Conservation (phyloP, 192 early-diverging fungal species). For the Backusella australiensis region DNA sequence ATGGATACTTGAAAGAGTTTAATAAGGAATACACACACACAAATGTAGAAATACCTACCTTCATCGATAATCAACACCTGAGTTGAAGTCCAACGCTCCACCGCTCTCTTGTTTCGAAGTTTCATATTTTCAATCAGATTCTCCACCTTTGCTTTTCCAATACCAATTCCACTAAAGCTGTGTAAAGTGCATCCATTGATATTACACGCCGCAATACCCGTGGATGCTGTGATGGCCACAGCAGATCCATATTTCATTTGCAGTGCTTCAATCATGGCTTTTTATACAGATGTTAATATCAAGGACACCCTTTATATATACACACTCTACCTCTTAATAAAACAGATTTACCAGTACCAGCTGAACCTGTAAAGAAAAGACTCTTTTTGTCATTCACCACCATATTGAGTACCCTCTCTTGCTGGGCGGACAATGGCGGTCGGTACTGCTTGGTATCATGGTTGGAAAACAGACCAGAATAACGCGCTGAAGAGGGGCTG, state of each 20-base stretch:
- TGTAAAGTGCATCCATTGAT: slow-evolving; percentile 75
- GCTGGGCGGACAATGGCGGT: slow-evolving; percentile 46
- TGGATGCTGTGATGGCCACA: slow-evolving; percentile 68
- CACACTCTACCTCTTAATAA: slow-evolving; percentile 34
- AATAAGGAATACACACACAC: not conserved
- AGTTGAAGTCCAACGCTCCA: slow-evolving; percentile 57
- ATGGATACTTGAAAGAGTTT: slow-evolving; percentile 52
- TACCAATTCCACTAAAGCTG: slow-evolving; percentile 68
- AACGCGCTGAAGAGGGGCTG: not conserved
- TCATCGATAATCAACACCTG: slow-evolving; percentile 77
- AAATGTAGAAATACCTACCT: slow-evolving; percentile 24
- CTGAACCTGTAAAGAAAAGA: slow-evolving; percentile 79
- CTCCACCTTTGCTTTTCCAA: slow-evolving; percentile 41
- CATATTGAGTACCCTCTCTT: slow-evolving; percentile 57
- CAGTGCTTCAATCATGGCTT: slow-evolving; percentile 43
- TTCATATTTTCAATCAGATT: slow-evolving; percentile 31
- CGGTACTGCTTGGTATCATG: not conserved
- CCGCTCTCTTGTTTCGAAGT: slow-evolving; percentile 16
- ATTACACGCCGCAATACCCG: slow-evolving; percentile 81
- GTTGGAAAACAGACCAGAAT: not conserved
- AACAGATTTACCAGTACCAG: slow-evolving; percentile 61
- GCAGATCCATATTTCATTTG: slow-evolving; percentile 29
- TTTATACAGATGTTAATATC: not conserved
- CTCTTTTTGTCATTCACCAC: slow-evolving; percentile 51
- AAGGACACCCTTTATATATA: not conserved